These are phyloP conservation scores for Verbascum thapsus DNA, from an alignment of 257 asterid genomes.

Conservation along the genomic window DNA sequence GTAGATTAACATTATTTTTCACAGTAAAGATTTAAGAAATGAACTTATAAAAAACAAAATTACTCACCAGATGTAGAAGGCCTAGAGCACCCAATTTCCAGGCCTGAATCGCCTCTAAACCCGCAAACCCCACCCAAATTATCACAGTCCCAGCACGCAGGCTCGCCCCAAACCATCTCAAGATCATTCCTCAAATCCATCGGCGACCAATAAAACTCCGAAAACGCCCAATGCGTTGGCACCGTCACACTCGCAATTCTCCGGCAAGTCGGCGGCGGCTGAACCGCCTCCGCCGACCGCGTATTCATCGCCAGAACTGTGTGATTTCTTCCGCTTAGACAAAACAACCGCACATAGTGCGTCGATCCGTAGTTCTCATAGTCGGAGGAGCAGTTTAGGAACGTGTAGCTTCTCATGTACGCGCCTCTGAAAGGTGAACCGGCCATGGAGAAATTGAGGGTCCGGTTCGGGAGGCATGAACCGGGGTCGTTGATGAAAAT, in stretches of 20 bases:
- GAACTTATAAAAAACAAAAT: too few species aligned
- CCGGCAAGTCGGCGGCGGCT: constrained; percentile 43
- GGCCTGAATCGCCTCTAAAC: constrained; percentile 32
- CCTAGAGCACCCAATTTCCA: constrained; percentile 44
- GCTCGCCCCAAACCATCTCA: constrained; percentile 56
- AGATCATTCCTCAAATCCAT: constrained; percentile 44
- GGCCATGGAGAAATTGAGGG: constrained; percentile 43
- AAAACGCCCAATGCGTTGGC: constrained; percentile 39
- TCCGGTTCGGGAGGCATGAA: constrained; percentile 56
- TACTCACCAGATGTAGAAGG: constrained; percentile 45
- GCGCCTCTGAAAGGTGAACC: constrained; percentile 50
- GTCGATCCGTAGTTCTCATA: constrained; percentile 16
- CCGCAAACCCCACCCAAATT: constrained; percentile 52
- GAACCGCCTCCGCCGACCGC: constrained; percentile 2
- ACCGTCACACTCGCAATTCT: constrained; percentile 36
- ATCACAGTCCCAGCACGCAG: constrained; percentile 54
- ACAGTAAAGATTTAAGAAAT: too few species aligned
- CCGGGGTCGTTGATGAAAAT: constrained; percentile 59
- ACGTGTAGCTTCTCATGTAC: constrained; percentile 33
- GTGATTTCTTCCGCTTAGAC: constrained; percentile 46
- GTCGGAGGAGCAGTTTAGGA: constrained; percentile 58
- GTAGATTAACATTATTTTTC: too few species aligned
- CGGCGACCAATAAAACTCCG: constrained; percentile 43
- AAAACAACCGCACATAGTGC: constrained; percentile 37
- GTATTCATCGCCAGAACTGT: constrained; percentile 45